These are phyloP conservation scores for Globisporangium ultimum DNA, from an alignment of 352 stramenopile species.

Conservation along the genomic window DNA sequence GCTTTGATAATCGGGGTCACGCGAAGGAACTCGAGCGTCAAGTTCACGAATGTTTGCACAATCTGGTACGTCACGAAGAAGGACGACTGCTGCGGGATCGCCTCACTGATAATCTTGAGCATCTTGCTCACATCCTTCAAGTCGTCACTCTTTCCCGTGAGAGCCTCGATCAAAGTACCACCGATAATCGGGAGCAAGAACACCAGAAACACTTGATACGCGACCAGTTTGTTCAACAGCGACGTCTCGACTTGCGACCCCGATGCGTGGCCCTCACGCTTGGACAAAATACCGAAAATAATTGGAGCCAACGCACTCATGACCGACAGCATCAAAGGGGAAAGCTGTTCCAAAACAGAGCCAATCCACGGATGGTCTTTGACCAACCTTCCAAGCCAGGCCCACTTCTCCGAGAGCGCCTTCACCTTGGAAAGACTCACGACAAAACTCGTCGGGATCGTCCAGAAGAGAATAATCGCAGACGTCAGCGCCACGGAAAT, in stretches of 20 bases:
- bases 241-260: slow-evolving; percentile 60
- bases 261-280: slow-evolving; percentile 74
- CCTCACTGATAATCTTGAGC: slow-evolving; percentile 51
- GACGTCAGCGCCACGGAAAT: slow-evolving; percentile 56
- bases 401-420: slow-evolving; percentile 44
- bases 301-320: slow-evolving; percentile 80
- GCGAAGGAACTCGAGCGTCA: slow-evolving; percentile 67
- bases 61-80: slow-evolving; percentile 83
- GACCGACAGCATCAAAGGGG: slow-evolving; percentile 71
- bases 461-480: slow-evolving; percentile 84
- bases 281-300: slow-evolving; percentile 79
- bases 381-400: slow-evolving; percentile 39
- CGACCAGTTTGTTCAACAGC: slow-evolving; percentile 77
- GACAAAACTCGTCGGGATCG: slow-evolving; percentile 71
- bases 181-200: slow-evolving; percentile 83
- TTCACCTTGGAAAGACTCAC: slow-evolving; percentile 74
- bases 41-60: slow-evolving; percentile 66
- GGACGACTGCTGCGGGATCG: slow-evolving; percentile 70
- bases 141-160: slow-evolving; percentile 54
- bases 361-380: slow-evolving; percentile 63
- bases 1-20: slow-evolving; percentile 74
- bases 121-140: slow-evolving; percentile 35
- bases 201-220: slow-evolving; percentile 81
- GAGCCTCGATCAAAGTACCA: slow-evolving; percentile 68
- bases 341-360: slow-evolving; percentile 72